These are phyloP conservation scores for Actinomortierella wolfii DNA, from an alignment of 371 early-diverging fungal genomes.

Conservation along the genomic window DNA sequence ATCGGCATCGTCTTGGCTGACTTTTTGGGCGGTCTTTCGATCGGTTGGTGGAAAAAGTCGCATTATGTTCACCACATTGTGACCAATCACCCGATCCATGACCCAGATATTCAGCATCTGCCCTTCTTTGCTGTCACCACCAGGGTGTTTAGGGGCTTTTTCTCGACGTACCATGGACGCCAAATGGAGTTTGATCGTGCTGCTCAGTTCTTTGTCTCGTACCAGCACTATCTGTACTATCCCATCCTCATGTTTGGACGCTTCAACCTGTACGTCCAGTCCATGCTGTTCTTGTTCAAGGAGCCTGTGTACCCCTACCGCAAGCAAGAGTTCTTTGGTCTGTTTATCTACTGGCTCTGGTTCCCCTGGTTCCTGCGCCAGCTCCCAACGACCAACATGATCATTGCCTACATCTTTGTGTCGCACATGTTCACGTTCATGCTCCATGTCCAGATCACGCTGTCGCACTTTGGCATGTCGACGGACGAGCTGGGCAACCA, in stretches of 20 bases:
- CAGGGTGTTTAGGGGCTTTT: constrained; percentile 78
- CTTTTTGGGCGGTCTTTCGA: constrained; percentile 84
- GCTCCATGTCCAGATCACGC: constrained; percentile 94
- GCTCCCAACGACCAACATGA: constrained; percentile 67
- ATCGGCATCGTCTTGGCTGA: constrained; percentile 85
- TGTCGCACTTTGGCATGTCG: constrained; percentile 96
- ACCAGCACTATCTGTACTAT: constrained; percentile 90
- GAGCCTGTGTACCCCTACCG: constrained; percentile 71
- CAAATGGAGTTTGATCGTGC: constrained; percentile 79
- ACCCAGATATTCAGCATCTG: constrained; percentile 97
- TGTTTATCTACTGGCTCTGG: constrained; percentile 83
- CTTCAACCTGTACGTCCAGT: constrained; percentile 89
- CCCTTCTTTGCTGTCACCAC: constrained; percentile 93
- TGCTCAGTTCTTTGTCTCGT: constrained; percentile 73
- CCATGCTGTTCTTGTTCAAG: constrained; percentile 67
- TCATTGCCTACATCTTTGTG: constrained; percentile 72
- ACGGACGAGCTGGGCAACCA: constrained; percentile 75
- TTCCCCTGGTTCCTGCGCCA: constrained; percentile 67
- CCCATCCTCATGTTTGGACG: constrained; percentile 85
- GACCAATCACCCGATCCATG: constrained; percentile 90
- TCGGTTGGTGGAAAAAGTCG: constrained; percentile 97
- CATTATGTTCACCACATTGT: constrained; percentile 96
- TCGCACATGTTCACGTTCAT: constrained; percentile 86
- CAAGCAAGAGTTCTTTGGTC: constrained; percentile 71
- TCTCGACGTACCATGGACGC: constrained; percentile 91